Evolutionary conservation across 202 grass and related monocot genomes (phyloP).

Genomic region (Panicum hallii): DNA sequence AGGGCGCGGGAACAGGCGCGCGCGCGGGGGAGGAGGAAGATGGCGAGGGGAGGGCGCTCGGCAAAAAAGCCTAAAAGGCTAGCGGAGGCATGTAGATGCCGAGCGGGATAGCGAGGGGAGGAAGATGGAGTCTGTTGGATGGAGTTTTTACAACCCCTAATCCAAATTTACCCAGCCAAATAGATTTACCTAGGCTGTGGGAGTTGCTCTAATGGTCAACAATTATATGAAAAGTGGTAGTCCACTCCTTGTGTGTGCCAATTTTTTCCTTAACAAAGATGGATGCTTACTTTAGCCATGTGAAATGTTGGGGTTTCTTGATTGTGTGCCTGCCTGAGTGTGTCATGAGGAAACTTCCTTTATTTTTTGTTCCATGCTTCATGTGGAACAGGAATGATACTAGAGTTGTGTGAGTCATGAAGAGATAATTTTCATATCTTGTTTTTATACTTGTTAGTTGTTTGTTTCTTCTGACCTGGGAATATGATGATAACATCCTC

Average conservation of each 20-base stretch:
- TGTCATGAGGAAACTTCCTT: slow-evolving; percentile 38
- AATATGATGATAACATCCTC: slow-evolving; percentile 25
- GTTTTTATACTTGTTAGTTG: not conserved
- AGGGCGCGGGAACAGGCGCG: too few species aligned
- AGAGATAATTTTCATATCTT: slow-evolving; percentile 16
- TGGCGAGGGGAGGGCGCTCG: too few species aligned
- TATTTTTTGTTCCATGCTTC: slow-evolving; percentile 22
- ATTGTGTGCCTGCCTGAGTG: slow-evolving; percentile 9
- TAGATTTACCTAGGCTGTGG: too few species aligned
- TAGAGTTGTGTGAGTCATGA: not conserved
- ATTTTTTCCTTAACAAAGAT: slow-evolving; percentile 45
- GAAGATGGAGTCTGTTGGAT: too few species aligned
- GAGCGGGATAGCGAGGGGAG: too few species aligned
- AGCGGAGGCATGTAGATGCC: too few species aligned
- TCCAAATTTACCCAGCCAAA: too few species aligned
- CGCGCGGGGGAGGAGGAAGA: too few species aligned
- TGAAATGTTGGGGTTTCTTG: slow-evolving; percentile 31
- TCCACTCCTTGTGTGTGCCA: slow-evolving; percentile 39
- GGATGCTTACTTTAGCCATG: slow-evolving; percentile 40
- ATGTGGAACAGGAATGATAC: slow-evolving; percentile 24
- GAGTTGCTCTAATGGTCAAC: slow-evolving; percentile 20
- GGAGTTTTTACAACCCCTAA: too few species aligned
- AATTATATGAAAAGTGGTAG: slow-evolving; percentile 46
- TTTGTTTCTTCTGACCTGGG: slow-evolving; percentile 36
- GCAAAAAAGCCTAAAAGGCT: too few species aligned